Conservation (phyloP, 1,284 basidiomycete genomes). For the Schizophyllum commune region DNA sequence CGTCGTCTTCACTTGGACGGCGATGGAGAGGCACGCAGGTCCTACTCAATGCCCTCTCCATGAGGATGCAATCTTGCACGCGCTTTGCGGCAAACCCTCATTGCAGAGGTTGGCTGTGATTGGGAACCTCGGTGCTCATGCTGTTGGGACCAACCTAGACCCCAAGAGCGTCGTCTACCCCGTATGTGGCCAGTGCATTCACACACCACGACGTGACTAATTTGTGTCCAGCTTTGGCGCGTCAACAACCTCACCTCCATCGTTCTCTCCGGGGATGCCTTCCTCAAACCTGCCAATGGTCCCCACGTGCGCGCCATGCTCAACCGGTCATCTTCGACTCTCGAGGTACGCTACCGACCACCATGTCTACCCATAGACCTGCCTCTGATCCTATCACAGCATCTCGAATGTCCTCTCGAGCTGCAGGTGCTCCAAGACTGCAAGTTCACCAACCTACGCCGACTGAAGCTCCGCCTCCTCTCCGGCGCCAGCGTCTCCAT, state of each 20-base stretch:
- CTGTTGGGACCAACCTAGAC: constrained; percentile 18
- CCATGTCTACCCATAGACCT: background rate
- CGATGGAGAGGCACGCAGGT: constrained; percentile 18
- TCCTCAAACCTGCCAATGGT: constrained; percentile 27
- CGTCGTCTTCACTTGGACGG: constrained; percentile 31
- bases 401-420: constrained; percentile 36
- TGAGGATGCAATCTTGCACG: constrained; percentile 28
- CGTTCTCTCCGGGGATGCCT: constrained; percentile 28
- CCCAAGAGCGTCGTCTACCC: constrained; percentile 25
- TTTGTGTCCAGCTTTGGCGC: constrained; percentile 27
- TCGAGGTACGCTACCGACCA: constrained; percentile 25
- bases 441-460: constrained; percentile 30
- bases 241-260: constrained; percentile 30
- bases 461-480: constrained; percentile 27
- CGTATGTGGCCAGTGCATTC: constrained; percentile 18
- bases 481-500: constrained; percentile 25
- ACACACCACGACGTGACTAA: constrained; percentile 1
- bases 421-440: constrained; percentile 26
- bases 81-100: constrained; percentile 17
- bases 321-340: constrained; percentile 21
- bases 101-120: constrained; percentile 26
- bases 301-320: constrained; percentile 27
- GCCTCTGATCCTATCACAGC: constrained; percentile 14
- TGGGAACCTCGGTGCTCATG: constrained; percentile 31
- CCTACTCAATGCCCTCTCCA: constrained; percentile 22